phyloP scores from a whole-genome alignment of 2,329 filamentous ascomycete species.

The Fusarium burgessii region DNA sequence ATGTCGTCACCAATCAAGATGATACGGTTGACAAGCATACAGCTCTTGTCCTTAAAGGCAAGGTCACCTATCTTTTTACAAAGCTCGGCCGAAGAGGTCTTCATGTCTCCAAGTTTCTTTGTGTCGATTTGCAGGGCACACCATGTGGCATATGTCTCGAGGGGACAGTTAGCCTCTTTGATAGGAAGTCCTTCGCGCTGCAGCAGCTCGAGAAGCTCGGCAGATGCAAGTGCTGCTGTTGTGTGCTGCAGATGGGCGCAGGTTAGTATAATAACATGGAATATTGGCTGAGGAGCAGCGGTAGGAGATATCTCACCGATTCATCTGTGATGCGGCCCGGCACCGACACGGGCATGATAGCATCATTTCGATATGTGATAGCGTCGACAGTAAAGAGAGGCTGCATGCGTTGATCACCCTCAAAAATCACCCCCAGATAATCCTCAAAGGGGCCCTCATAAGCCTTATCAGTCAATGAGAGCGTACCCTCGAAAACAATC shows the following conservation, averaged over 20 bases:
- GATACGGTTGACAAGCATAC: neutral
- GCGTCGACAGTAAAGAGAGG: conserved; percentile 2
- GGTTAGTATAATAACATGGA: fast-evolving
- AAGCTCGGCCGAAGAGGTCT: neutral
- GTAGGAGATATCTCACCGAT: neutral
- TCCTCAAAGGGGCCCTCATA: conserved; percentile 10
- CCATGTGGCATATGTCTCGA: conserved; percentile 4
- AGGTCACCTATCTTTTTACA: neutral
- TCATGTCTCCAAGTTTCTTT: neutral
- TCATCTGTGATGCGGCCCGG: conserved; percentile 2
- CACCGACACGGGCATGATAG: neutral
- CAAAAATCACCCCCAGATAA: neutral
- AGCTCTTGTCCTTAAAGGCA: neutral
- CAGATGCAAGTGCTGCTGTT: conserved; percentile 1
- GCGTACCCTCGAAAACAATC: neutral
- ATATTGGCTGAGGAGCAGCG: too few relatives aligned
- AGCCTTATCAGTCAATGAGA: conserved; percentile 4
- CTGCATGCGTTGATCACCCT: neutral
- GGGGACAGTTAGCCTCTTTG: neutral
- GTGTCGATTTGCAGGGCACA: neutral
- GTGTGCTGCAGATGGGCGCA: fast-evolving
- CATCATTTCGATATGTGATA: neutral
- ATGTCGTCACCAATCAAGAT: neutral
- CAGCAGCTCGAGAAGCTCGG: neutral
- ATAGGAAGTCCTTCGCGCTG: neutral